These are phyloP conservation scores for Stachybotrys echinatus DNA, from an alignment of 2,329 filamentous ascomycete species.

Conservation along the genomic window DNA sequence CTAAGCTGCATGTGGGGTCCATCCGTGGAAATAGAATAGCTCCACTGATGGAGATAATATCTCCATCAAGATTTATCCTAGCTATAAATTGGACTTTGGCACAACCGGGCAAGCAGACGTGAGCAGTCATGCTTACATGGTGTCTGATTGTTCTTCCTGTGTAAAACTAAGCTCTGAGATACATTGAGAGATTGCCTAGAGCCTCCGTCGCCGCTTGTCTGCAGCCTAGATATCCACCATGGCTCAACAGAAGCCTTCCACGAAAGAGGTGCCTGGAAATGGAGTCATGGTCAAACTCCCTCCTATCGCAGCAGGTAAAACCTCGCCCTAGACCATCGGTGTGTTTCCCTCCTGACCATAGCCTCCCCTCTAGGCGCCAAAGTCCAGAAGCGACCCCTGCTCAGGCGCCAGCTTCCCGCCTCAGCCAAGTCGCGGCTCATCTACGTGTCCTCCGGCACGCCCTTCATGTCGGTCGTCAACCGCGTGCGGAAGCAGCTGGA, in stretches of 20 bases:
- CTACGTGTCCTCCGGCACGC: constrained; percentile 60
- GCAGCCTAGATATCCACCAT: too few species aligned
- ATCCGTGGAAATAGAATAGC: background rate
- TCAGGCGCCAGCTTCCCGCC: constrained; percentile 32
- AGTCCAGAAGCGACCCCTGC: constrained; percentile 44
- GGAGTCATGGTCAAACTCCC: constrained; percentile 25
- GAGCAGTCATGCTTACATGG: too few species aligned
- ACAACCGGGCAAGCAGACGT: too few species aligned
- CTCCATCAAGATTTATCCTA: too few species aligned
- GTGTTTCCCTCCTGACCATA: background rate
- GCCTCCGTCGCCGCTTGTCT: too few species aligned
- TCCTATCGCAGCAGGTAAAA: constrained; percentile 28
- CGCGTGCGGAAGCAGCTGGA: constrained; percentile 60
- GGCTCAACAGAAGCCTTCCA: constrained; percentile 4
- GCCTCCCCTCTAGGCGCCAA: constrained; percentile 32
- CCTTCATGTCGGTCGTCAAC: constrained; percentile 63
- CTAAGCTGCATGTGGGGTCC: background rate
- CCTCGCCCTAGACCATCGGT: too few species aligned
- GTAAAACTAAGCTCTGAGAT: too few species aligned
- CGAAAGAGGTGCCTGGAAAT: constrained; percentile 10
- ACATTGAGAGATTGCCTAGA: too few species aligned
- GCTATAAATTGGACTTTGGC: too few species aligned
- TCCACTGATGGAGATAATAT: too few species aligned
- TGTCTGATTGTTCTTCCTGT: too few species aligned
- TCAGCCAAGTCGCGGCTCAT: constrained; percentile 44